Base-by-base conservation (phyloP, 352 stramenopile species). In the Phytopythium mirpurense region DNA sequence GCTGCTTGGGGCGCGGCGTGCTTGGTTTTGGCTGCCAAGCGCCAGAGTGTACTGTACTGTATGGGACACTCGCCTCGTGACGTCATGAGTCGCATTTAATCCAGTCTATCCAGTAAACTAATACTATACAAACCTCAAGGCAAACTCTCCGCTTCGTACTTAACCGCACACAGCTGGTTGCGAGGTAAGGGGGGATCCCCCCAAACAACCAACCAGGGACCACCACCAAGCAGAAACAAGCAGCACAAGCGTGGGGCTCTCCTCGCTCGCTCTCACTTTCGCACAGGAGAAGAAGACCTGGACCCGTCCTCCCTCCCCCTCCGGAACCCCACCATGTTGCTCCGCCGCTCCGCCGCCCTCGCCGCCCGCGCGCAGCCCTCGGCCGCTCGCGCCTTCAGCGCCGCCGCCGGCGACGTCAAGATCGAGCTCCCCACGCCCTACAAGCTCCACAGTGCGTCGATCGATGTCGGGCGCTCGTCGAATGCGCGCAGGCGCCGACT, bases 401-500 rank as follows among this genome's bases (percentile, higher is more conserved):
- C 72, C 50, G 68, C 72, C 56, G 52, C 66, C 2, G 70, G 68
- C 51, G 79, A 88, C 53, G 69, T 83, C 54, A 89, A 75, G 52
- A 90, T 90, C 54, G 70, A 94, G 14, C 68, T 94, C 46, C 27
- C 67, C 24, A 65, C 62, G 52, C 78, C 81, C 19, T 94, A 85
- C 70, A 81, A 91, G 77, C 75, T 94, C 56, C 84, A 94, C 66
- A 67, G 79, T 90, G 72, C 55, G 72, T 70, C 15, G 31, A n/a
- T 24, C n/a, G n/a, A n/a, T n/a, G n/a, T n/a, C n/a, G n/a, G 29
- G 29, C 29, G 29, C 29, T 32, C 5, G 29, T n/a, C n/a, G n/a
- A n/a, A n/a, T 48, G 35, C 36, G 18, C 36, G 36, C 16, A 10
- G 12, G 36, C 19, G 23, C 21, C 10, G 31, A 29, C 51, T n/a